These are phyloP conservation scores for Leptographium wingfieldii DNA, from an alignment of 2,329 filamentous ascomycete species.

Conservation along the genomic window DNA sequence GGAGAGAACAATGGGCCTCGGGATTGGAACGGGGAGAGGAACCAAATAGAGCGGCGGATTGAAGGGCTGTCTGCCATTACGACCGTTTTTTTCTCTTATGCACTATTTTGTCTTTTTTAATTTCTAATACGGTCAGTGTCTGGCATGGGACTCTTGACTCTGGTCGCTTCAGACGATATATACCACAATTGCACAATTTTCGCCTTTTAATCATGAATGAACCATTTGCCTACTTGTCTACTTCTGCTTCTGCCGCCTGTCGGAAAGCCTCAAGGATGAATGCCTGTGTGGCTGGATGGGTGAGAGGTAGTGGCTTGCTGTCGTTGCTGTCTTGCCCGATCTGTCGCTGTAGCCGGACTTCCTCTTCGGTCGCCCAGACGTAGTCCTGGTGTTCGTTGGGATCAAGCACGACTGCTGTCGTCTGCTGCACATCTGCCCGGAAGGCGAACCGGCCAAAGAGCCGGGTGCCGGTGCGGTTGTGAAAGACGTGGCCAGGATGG, in stretches of 20 bases:
- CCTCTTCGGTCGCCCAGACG: slow-evolving; percentile 23
- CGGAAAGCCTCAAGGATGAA: slow-evolving; percentile 11
- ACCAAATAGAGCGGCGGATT: background rate
- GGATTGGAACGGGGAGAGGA: background rate
- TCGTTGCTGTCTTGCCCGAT: background rate
- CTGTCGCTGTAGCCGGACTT: slow-evolving; percentile 14
- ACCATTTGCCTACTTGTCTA: background rate
- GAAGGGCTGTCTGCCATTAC: background rate
- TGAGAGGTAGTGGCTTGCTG: slow-evolving; percentile 3
- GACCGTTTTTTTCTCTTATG: background rate
- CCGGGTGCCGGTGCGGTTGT: slow-evolving; percentile 13
- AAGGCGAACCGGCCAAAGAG: slow-evolving; percentile 17
- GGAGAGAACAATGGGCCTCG: background rate
- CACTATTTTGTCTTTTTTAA: background rate
- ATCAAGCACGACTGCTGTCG: slow-evolving; percentile 14
- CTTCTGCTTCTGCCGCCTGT: background rate
- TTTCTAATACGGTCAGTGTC: background rate
- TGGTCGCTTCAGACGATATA: background rate
- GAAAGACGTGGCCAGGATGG: slow-evolving; percentile 13
- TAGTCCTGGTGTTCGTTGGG: slow-evolving; percentile 22
- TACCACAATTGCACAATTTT: background rate
- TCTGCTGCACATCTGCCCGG: slow-evolving; percentile 14
- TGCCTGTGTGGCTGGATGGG: background rate
- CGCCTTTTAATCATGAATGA: too few species aligned
- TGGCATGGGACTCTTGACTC: background rate